phyloP scores from a whole-genome alignment of 306 rosid species.

The Pueraria montana region DNA sequence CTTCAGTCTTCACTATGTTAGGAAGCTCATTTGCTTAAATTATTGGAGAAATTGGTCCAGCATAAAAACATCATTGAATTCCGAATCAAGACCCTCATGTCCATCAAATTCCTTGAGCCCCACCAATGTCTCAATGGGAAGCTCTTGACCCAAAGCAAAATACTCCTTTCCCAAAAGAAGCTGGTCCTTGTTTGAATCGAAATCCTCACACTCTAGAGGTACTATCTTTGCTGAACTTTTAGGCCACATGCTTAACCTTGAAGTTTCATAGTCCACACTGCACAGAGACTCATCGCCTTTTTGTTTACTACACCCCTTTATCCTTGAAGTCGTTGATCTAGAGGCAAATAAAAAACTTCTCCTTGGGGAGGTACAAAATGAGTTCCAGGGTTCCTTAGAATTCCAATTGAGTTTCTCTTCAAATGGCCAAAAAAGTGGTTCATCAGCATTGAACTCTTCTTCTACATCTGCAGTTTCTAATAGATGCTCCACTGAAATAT shows the following conservation, averaged over 20 bases:
- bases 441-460: slow-evolving; percentile 44
- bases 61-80: slow-evolving; percentile 43
- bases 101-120: slow-evolving; percentile 73
- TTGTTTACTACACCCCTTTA: slow-evolving; percentile 9
- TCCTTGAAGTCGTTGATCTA: slow-evolving; percentile 36
- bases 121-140: slow-evolving; percentile 63
- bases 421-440: slow-evolving; percentile 73
- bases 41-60: slow-evolving; percentile 42
- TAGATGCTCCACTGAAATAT: no score
- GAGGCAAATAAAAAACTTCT: slow-evolving; percentile 38
- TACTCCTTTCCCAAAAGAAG: slow-evolving; percentile 39
- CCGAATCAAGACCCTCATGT: slow-evolving; percentile 63
- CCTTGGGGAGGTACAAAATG: slow-evolving; percentile 59
- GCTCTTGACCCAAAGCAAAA: slow-evolving; percentile 42
- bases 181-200: slow-evolving; percentile 21
- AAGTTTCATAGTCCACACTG: slow-evolving; percentile 31
- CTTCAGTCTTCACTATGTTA: background rate
- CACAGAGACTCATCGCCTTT: slow-evolving; percentile 8
- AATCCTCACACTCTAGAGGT: slow-evolving; percentile 13
- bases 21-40: slow-evolving; percentile 29
- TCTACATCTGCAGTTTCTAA: no score
- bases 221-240: slow-evolving; percentile 39
- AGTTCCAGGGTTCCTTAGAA: slow-evolving; percentile 48
- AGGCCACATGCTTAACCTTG: slow-evolving; percentile 46
- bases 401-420: slow-evolving; percentile 51